Conservation (phyloP, 495 filamentous ascomycete genomes). For the Penicilliopsis zonata region DNA sequence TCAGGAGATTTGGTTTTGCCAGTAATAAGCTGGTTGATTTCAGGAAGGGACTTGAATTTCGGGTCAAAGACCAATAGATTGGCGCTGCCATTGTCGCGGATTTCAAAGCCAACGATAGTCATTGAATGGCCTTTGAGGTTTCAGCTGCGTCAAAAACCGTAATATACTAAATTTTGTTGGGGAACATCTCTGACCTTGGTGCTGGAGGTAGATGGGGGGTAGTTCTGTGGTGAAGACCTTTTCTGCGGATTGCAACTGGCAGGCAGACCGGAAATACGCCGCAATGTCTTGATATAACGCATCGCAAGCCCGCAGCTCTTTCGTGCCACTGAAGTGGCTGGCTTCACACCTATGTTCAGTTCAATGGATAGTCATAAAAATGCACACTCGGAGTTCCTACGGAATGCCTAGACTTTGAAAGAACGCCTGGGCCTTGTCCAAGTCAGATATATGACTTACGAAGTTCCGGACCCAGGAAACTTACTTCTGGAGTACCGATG, state of each 20-base stretch:
- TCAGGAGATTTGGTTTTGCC: constrained; percentile 26
- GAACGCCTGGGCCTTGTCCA: constrained; percentile 62
- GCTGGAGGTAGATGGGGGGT: constrained; percentile 87
- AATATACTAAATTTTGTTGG: too few relatives aligned
- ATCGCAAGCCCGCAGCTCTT: constrained; percentile 34
- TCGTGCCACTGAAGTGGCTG: constrained; percentile 30
- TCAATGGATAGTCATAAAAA: constrained; percentile 1
- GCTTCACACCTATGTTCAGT: constrained; percentile 34
- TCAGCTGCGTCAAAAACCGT: neutral
- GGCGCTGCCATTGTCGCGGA: constrained; percentile 45
- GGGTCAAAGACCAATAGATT: constrained; percentile 86
- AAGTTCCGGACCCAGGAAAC: constrained; percentile 4
- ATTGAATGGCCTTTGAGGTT: constrained; percentile 62
- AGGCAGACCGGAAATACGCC: constrained; percentile 53
- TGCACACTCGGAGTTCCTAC: constrained; percentile 26
- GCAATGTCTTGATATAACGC: constrained; percentile 57
- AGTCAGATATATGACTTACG: constrained; percentile 6
- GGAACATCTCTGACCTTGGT: constrained; percentile 58
- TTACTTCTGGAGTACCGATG: constrained; percentile 87
- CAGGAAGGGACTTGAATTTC: constrained; percentile 59
- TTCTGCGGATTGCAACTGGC: constrained; percentile 16
- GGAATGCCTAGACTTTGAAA: constrained; percentile 56
- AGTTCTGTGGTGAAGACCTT: constrained; percentile 57
- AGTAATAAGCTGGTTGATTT: constrained; percentile 45
- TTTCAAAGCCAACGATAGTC: constrained; percentile 83